These are phyloP conservation scores for Exophiala bonariae DNA, from an alignment of 2,329 filamentous ascomycete genomes.

Conservation along the genomic window DNA sequence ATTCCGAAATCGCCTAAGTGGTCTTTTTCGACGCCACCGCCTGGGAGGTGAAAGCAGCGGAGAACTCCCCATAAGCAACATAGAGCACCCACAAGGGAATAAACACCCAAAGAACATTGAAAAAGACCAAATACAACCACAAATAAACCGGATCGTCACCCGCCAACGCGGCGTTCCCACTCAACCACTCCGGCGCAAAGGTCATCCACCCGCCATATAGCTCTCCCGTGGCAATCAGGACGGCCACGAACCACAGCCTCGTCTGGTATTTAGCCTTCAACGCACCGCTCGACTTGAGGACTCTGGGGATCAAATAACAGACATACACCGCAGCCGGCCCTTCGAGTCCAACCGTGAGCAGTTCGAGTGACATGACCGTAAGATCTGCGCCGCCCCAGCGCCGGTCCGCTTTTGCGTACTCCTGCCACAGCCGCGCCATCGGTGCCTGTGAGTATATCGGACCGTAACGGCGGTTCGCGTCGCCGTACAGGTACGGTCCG, in stretches of 20 bases:
- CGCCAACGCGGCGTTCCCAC: slow-evolving; percentile 57
- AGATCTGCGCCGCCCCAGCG: slow-evolving; percentile 62
- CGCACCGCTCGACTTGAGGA: slow-evolving; percentile 22
- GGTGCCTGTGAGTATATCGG: slow-evolving; percentile 57
- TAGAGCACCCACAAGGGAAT: slow-evolving; percentile 53
- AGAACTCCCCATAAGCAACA: slow-evolving; percentile 18
- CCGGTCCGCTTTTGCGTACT: slow-evolving; percentile 65
- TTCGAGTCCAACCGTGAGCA: slow-evolving; percentile 61
- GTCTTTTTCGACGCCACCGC: neutral
- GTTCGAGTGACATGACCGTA: slow-evolving; percentile 59
- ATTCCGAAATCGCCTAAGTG: too few relatives aligned
- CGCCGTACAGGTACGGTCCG: slow-evolving; percentile 53
- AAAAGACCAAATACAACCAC: slow-evolving; percentile 65
- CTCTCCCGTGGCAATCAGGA: slow-evolving; percentile 61
- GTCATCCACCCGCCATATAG: slow-evolving; percentile 67
- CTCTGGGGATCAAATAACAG: slow-evolving; percentile 51
- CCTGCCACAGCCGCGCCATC: slow-evolving; percentile 61
- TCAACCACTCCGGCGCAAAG: slow-evolving; percentile 66
- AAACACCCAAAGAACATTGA: slow-evolving; percentile 64
- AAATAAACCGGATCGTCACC: slow-evolving; percentile 62
- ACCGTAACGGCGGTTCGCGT: slow-evolving; percentile 58
- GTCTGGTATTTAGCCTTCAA: slow-evolving; percentile 30
- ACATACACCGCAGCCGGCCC: slow-evolving; percentile 60
- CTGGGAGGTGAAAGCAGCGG: slow-evolving; percentile 8
- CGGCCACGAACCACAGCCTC: slow-evolving; percentile 57